Base-by-base conservation (phyloP, 139 green algal species). In the Trebouxia sp. region DNA sequence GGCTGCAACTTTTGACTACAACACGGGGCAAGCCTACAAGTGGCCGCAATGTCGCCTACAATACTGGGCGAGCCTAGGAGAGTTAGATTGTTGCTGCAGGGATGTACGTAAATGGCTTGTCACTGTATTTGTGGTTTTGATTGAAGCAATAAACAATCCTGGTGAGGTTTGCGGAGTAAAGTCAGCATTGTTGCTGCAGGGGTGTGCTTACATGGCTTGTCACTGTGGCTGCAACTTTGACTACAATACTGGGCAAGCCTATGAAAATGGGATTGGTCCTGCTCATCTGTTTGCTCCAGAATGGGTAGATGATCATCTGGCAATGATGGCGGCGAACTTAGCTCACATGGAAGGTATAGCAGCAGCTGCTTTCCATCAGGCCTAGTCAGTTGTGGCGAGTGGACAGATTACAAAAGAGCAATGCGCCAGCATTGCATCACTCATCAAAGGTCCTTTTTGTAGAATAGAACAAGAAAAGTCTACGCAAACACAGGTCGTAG, bases 241-340 rank as follows among this genome's bases (percentile, higher is more conserved):
- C 11, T 72, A 45, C 35, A 45, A 72, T 14, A 72, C 62, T 72
- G 62, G 62, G 15, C 62, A 72, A 35, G 32, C 62, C 26, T 72
- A 72, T 72, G 62, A 72, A 35, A 72, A 72, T 72, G 62, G 62
- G 20, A 72, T 72, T 72, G 62, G 62, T 15, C 62, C 62, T 43
- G 62, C 62, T 14, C 62, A 72, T 45, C 62, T 72, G n/a, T 72
- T 72, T 72, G 62, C 62, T 72, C 62, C 62, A 72, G 62, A 72
- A 45, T 72, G 62, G 62, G 62, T 72, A 24, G 62, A 72, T 72
- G 62, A 72, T 72, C 62, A 72, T 24, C 28, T 72, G 62, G 62
- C 62, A 42, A 72, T 72, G 62, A 72, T 72, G 62, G 62, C 62
- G 28, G 62, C 62, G 28, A 72, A 72, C 62, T 35, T 72, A 72